phyloP scores from a whole-genome alignment of 192 early-diverging fungal genomes.

The Obelidium mucronatum region DNA sequence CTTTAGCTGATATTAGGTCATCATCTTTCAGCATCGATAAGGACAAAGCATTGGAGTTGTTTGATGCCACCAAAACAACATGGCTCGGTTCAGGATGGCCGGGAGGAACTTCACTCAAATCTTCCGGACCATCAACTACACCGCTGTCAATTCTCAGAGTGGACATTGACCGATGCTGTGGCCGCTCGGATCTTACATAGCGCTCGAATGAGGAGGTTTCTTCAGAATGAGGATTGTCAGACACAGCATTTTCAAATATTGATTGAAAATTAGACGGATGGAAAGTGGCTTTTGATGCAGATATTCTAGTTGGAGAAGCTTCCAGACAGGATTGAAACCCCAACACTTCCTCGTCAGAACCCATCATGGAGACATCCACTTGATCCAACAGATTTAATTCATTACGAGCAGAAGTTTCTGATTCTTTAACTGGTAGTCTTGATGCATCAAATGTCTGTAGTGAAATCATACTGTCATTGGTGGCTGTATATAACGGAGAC shows the following conservation, averaged over 20 bases:
- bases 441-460: too few species aligned
- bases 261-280: too few species aligned
- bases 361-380: background rate
- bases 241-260: background rate
- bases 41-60: background rate
- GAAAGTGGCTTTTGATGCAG: background rate
- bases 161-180: background rate
- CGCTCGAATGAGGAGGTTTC: background rate
- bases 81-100: slow-evolving; percentile 18
- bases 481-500: too few species aligned
- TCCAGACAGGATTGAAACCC: background rate
- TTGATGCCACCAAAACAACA: background rate
- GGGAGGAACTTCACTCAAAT: slow-evolving; percentile 12
- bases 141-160: slow-evolving; percentile 9
- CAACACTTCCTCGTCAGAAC: background rate
- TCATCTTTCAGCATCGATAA: background rate
- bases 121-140: slow-evolving; percentile 15
- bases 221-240: background rate
- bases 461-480: too few species aligned
- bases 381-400: background rate
- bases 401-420: too few species aligned
- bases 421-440: too few species aligned
- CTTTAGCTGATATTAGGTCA: too few species aligned
- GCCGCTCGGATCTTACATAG: background rate
- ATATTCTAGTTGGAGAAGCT: background rate